Percentiles rank a stretch among this genome's conserved stretches.
phyloP scores from a whole-genome alignment of 805 yeast genomes.

The Ogataea trehaloabstinens region DNA sequence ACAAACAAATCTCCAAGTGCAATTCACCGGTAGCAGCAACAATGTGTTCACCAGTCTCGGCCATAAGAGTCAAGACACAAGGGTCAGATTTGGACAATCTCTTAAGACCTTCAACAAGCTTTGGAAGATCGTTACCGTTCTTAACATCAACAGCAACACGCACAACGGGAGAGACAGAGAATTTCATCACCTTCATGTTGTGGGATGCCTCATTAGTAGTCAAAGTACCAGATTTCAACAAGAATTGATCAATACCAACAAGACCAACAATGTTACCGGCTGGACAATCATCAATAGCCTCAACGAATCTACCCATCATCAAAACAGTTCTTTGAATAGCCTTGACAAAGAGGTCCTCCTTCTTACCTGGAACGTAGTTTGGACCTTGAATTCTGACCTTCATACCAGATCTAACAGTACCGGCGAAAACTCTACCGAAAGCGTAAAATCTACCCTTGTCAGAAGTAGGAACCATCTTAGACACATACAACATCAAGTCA shows the following conservation, averaged over 20 bases:
- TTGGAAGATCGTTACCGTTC: conserved; percentile 99
- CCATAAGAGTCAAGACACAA: conserved; percentile 86
- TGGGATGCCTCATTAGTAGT: conserved; percentile 96
- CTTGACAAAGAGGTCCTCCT: conserved; percentile 95
- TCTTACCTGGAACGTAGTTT: conserved; percentile 97
- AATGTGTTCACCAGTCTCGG: conserved; percentile 98
- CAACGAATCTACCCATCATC: conserved; percentile 99
- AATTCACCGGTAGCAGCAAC: conserved; percentile 99
- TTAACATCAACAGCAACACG: conserved; percentile 99
- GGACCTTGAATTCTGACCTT: conserved; percentile 99
- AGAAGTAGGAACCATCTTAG: conserved; percentile 99
- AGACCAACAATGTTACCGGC: conserved; percentile 99
- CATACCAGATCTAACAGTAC: conserved; percentile 98
- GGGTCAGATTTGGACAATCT: conserved; percentile 99
- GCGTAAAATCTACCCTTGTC: conserved; percentile 99
- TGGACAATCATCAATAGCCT: conserved; percentile 98
- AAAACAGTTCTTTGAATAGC: conserved; percentile 98
- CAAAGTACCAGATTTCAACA: conserved; percentile 98
- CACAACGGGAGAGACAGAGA: conserved; percentile 99
- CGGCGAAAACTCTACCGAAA: conserved; percentile 99
- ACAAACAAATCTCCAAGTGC: conserved; percentile 96
- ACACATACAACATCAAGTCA: conserved; percentile 97
- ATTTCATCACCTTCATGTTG: conserved; percentile 99
- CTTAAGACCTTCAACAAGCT: conserved; percentile 99
- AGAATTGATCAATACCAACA: conserved; percentile 99